These are phyloP conservation scores for Cercospora beticola DNA, from an alignment of 2,329 filamentous ascomycete species.

Conservation along the genomic window DNA sequence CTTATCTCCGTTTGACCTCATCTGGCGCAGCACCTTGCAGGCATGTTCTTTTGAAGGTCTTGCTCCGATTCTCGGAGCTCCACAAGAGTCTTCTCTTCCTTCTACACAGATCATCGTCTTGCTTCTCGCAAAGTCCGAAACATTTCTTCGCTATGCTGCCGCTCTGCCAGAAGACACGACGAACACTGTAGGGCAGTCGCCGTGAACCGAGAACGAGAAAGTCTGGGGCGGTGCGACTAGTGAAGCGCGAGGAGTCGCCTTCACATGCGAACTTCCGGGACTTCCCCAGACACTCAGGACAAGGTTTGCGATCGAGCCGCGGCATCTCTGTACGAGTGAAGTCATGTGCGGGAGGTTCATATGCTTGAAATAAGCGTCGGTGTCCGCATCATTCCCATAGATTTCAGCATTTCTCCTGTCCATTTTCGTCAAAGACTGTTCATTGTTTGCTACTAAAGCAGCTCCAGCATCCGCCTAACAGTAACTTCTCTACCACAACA, in stretches of 20 bases:
- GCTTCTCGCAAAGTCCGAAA: not conserved
- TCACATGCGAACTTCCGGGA: conserved; percentile 13
- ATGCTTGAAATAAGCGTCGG: conserved; percentile 11
- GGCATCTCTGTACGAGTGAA: conserved; percentile 9
- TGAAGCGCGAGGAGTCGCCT: not conserved
- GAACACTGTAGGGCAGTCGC: not conserved
- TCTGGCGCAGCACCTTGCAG: not conserved
- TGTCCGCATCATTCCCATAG: not conserved
- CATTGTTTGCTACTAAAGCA: not conserved
- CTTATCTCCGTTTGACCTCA: not conserved
- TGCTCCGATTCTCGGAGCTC: not conserved
- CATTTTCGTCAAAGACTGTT: not conserved
- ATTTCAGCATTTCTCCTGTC: not conserved
- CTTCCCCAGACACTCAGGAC: not conserved
- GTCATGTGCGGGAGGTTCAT: conserved; percentile 10
- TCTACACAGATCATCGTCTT: not conserved
- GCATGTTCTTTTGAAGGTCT: not conserved
- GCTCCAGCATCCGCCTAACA: not conserved
- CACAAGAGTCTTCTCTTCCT: not conserved
- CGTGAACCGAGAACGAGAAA: conserved; percentile 4
- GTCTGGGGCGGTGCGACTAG: not conserved
- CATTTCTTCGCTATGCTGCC: not conserved
- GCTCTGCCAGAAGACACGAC: not conserved
- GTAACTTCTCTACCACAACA: not conserved
- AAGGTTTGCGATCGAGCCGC: conserved; percentile 13